Evolutionary conservation across 1,284 basidiomycete species (phyloP), one percentile per base, ranked within the genome.

Genomic region (Vanrija pseudolonga): DNA sequence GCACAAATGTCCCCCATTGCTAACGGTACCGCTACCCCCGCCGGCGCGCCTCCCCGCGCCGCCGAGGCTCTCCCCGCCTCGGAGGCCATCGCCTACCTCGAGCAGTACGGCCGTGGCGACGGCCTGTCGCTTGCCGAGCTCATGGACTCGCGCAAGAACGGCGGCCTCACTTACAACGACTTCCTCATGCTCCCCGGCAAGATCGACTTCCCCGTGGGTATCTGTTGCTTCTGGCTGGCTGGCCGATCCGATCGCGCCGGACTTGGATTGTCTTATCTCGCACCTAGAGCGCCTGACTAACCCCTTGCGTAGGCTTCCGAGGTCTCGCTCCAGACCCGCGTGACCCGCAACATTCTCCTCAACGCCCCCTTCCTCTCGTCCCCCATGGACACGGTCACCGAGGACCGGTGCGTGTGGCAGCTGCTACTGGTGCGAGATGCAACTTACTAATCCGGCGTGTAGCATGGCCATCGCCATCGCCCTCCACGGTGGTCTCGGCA

Each of bases 331-430:
- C 90, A 96, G 78, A 89, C 86, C 66, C 71, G 82, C 52, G 86
- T 98, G 52, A 97, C 95, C 45, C 85, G 88, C 55, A 97, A 97
- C 70, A 90, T 98, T 64, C 80, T 83, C 41, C 83, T 99, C 69
- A 97, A 93, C 80, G 94, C 94, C 0, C 95, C 96, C 0, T 96
- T 99, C 80, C 81, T 98, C 80, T 96, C 91, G 74, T 95, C 91
- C 56, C 95, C 96, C 41, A 99, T 99, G 95, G 95, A 99, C 80
- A 98, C 95, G 32, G 95, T 99, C 63, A 98, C 96, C 3, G 95
- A 98, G 80, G 85, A 84, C 59, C 86, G 94, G 66, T 71, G 53
- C 51, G 69, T 62, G 6, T 12, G 19, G 32, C 32, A 32, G 32
- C 32, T 12, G 32, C 32, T 12, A 4, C 4, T 12, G 14, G 5